Evolutionary conservation across 1,139 yeast genomes (phyloP), one percentile per base, ranked within the genome.

Genomic region (Candida tetrigidarum): DNA sequence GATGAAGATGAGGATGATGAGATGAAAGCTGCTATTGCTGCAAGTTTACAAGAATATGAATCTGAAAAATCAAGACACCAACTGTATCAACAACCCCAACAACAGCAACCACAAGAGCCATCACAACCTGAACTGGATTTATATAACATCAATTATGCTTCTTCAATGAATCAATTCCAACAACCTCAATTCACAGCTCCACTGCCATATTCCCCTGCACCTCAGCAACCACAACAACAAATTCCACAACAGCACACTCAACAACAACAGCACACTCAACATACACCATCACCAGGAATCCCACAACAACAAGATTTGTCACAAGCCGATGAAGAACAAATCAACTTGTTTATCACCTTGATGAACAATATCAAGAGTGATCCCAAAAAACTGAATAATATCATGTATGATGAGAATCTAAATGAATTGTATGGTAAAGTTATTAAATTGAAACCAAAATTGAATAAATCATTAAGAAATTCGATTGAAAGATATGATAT

Each of bases 1-100:
- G 77, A 63, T 3, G 88, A 83, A 2, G 95, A 86, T 7, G 89
- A 87, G 25, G 98, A 93, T 54, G 95, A 86, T 28, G 97, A 90
- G 36, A 78, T 93, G 83, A 87, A 84, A 60, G 96, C 95, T 1
- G 99, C 98, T 0, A 91, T 93, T 49, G 96, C 88, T n/a, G 97
- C 96, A 1, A 88, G 96, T 64, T 74, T 93, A 51, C 75, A 78
- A 47, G 97, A 90, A 49, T 77, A 86, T 62, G 80, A 85, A 53
- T 67, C 60, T n/a, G 66, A 66, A 60, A 58, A 75, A 60, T 56
- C 54, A 28, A 34, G 51, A 4, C 55, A 47, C 41, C 48, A 33
- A 23, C 46, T 28, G 41, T 28, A 33, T 34, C 39, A 44, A 11
- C 49, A 41, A 38, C 41, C 30, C 41, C 37, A 43, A 27, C 37